These are phyloP conservation scores for Aspergillus ostianus DNA, from an alignment of 495 filamentous ascomycete genomes.

Conservation along the genomic window DNA sequence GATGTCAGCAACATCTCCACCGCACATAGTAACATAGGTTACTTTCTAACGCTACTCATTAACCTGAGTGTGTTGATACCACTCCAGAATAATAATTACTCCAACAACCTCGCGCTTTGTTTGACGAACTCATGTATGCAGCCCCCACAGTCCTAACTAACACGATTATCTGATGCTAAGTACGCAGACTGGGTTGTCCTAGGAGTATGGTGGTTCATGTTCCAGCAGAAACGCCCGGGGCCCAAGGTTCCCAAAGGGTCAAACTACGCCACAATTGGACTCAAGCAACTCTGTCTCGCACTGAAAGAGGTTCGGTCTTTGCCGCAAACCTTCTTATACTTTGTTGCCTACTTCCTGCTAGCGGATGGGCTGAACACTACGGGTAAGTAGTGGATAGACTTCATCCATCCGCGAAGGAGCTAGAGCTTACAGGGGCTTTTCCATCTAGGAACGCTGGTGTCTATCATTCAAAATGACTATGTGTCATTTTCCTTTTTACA, in stretches of 20 bases:
- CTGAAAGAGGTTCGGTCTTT: constrained; percentile 40
- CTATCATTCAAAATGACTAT: constrained; percentile 47
- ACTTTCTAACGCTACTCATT: constrained; percentile 42
- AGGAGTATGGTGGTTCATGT: constrained; percentile 53
- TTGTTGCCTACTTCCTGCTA: constrained; percentile 47
- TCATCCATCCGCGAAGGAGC: not conserved
- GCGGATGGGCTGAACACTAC: constrained; percentile 53
- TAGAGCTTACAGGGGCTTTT: not conserved
- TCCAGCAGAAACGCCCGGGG: constrained; percentile 48
- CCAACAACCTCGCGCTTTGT: constrained; percentile 47
- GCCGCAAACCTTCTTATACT: constrained; percentile 47
- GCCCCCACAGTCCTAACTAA: too few relatives aligned
- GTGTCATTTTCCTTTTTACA: constrained; percentile 50
- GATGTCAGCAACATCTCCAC: constrained; percentile 41
- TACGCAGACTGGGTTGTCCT: constrained; percentile 44
- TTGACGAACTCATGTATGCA: constrained; percentile 45
- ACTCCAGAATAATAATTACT: constrained; percentile 37
- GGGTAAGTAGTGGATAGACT: constrained; percentile 22
- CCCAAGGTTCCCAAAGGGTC: constrained; percentile 46
- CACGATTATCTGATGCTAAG: not conserved
- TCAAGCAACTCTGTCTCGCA: constrained; percentile 48
- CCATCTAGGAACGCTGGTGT: constrained; percentile 37
- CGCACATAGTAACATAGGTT: constrained; percentile 52
- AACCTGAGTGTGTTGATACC: constrained; percentile 48
- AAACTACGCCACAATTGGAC: constrained; percentile 44